A percentile compares a stretch with the other conserved stretches of the same genome.
These are phyloP conservation scores for Thermothelomyces thermophilus DNA, from an alignment of 2,329 filamentous ascomycete genomes.

Conservation along the genomic window DNA sequence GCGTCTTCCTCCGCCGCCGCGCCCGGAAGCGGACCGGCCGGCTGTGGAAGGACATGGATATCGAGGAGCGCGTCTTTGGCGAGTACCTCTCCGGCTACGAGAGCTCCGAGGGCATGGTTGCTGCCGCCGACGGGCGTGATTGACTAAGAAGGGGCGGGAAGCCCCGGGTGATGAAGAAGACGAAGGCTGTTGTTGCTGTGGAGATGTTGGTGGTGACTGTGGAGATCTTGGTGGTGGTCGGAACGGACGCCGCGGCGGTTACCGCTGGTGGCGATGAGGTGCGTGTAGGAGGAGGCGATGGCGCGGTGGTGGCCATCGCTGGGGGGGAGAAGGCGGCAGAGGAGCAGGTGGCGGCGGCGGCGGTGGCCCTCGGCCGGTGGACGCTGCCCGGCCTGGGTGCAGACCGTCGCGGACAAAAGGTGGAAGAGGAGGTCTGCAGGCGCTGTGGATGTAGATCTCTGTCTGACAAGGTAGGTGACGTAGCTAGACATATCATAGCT, in stretches of 20 bases:
- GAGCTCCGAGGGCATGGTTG: conserved; percentile 3
- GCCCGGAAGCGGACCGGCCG: conserved; percentile 15
- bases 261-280: too few species aligned
- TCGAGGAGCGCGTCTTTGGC: conserved; percentile 25
- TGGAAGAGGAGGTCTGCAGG: conserved; percentile 2
- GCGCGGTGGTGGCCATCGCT: not conserved
- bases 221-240: too few species aligned
- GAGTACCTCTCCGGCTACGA: conserved; percentile 18
- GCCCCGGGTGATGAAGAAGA: conserved; percentile 21
- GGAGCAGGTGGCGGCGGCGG: not conserved
- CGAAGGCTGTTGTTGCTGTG: too few species aligned
- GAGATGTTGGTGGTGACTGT: not conserved
- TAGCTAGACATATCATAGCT: not conserved
- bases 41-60: conserved; percentile 24
- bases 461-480: not conserved
- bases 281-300: too few species aligned
- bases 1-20: conserved; percentile 17
- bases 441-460: not conserved
- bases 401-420: conserved; percentile 1
- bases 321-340: too few species aligned
- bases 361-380: not conserved
- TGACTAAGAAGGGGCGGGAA: conserved; percentile 27
- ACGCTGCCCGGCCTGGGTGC: not conserved
- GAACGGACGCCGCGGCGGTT: too few species aligned
- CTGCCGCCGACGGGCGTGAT: conserved; percentile 15